Conservation (phyloP, 2,329 filamentous ascomycete genomes). For the Epichloe elymi region DNA sequence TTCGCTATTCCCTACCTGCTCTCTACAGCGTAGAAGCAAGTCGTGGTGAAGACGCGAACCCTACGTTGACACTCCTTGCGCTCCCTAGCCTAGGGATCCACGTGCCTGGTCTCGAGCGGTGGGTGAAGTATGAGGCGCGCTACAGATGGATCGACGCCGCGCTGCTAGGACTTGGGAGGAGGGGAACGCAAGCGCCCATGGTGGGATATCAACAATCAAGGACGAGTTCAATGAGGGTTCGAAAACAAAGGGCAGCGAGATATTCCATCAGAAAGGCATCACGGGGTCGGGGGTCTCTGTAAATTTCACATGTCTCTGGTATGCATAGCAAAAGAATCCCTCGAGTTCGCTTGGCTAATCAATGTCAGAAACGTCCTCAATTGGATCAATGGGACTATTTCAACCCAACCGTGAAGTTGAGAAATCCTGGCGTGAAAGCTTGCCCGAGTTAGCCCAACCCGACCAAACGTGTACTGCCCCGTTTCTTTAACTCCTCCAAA, state of each 20-base stretch:
- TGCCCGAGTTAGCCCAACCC: not conserved
- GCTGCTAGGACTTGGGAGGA: conserved; percentile 18
- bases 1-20: conserved; percentile 41
- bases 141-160: conserved; percentile 36
- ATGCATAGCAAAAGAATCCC: not conserved
- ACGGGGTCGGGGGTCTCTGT: not conserved
- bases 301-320: not conserved
- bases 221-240: not conserved
- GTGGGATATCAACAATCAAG: not conserved
- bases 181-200: not conserved
- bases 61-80: conserved; percentile 31
- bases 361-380: not conserved
- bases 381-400: not conserved
- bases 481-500: not conserved
- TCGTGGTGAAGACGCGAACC: conserved; percentile 3
- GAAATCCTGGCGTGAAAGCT: not conserved
- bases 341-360: not conserved
- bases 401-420: not conserved
- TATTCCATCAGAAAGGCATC: not conserved
- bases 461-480: not conserved
- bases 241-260: not conserved
- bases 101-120: conserved; percentile 32
- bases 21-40: conserved; percentile 32
- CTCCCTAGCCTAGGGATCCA: conserved; percentile 39
- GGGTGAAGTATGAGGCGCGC: conserved; percentile 35